Conservation (phyloP, 139 green algal genomes). For the Coelastrella sp. region DNA sequence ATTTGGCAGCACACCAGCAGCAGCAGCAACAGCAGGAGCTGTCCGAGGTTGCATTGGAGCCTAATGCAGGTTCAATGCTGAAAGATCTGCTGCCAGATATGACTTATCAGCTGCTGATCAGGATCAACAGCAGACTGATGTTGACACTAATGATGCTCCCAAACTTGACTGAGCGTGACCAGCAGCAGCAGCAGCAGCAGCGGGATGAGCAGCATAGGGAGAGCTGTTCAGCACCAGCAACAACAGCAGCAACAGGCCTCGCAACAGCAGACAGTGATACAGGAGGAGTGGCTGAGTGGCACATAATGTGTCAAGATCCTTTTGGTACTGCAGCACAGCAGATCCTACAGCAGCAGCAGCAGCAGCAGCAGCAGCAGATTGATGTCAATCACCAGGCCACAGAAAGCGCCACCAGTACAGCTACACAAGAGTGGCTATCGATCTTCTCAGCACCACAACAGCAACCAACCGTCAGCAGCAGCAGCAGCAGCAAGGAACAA, state of each 20-base stretch:
- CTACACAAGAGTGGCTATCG: too few species aligned
- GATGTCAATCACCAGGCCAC: background rate
- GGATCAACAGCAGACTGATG: constrained; percentile 28
- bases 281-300: background rate
- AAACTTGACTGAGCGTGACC: background rate
- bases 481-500: background rate
- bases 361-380: background rate
- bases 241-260: constrained; percentile 17
- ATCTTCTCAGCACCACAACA: background rate
- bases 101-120: constrained; percentile 29
- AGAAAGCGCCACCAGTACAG: background rate
- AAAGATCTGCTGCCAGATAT: background rate
- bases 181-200: constrained; percentile 32
- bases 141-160: constrained; percentile 10
- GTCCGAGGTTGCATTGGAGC: background rate
- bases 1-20: background rate
- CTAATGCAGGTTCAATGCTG: too few species aligned
- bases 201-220: background rate
- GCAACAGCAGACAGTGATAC: background rate
- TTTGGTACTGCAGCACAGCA: constrained; percentile 10
- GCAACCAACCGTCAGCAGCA: background rate
- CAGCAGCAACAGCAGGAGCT: constrained; percentile 11
- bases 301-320: background rate
- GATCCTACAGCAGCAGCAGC: constrained; percentile 1
- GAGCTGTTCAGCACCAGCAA: background rate